A percentile compares a stretch with the other conserved stretches of the same genome.
Evolutionary conservation across 805 yeast genomes (phyloP).

Genomic region (Yarrowia alimentaria): DNA sequence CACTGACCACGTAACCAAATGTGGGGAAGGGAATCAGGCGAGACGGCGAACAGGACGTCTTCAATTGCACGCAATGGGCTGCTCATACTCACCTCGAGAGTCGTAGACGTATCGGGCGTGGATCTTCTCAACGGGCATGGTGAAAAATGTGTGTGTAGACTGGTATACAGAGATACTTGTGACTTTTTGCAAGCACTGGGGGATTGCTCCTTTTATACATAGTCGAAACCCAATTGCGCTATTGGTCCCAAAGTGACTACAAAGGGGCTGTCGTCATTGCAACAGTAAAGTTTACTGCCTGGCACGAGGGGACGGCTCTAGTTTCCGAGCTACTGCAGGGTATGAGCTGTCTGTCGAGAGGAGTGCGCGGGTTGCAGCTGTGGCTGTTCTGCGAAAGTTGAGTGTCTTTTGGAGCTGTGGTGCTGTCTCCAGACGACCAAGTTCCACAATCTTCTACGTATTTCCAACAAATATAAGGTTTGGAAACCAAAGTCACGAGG

Average conservation of each 20-base stretch:
- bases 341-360: too few relatives aligned
- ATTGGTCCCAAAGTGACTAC: slow-evolving; percentile 14
- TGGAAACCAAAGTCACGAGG: neutral
- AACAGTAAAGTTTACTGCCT: too few relatives aligned
- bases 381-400: neutral
- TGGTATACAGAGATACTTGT: slow-evolving; percentile 25
- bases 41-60: too few relatives aligned
- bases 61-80: neutral
- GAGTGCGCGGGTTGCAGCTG: too few relatives aligned
- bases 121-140: slow-evolving; percentile 83
- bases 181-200: neutral
- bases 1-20: too few relatives aligned
- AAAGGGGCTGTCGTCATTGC: slow-evolving; percentile 16
- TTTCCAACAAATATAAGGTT: too few relatives aligned
- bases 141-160: slow-evolving; percentile 28
- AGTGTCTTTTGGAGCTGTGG: too few relatives aligned
- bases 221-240: slow-evolving; percentile 26
- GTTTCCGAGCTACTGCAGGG: too few relatives aligned
- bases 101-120: slow-evolving; percentile 97
- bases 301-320: too few relatives aligned
- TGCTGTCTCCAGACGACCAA: too few relatives aligned
- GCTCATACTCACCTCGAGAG: slow-evolving; percentile 72
- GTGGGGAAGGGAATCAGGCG: too few relatives aligned
- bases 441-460: slow-evolving; percentile 26
- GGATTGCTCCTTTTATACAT: slow-evolving; percentile 25